Percentiles rank a stretch among this genome's conserved stretches.
phyloP scores from a whole-genome alignment of 1,139 yeast genomes.

The Suhomyces taliae region DNA sequence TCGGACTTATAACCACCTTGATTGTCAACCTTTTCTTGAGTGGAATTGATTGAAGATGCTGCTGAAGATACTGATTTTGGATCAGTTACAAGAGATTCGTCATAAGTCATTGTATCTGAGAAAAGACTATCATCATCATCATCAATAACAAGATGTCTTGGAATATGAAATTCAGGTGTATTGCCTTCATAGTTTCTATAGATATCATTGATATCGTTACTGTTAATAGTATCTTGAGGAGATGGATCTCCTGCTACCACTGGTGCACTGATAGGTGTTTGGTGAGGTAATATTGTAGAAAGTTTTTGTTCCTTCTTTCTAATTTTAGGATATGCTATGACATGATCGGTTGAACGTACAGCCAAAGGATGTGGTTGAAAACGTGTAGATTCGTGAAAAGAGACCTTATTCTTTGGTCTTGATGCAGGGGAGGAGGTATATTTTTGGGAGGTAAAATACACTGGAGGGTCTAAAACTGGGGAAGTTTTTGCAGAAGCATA shows the following conservation, averaged over 20 bases:
- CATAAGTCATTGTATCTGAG: conserved; percentile 13
- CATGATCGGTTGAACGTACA: conserved; percentile 1
- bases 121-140: conserved; percentile 26
- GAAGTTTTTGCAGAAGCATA: background rate
- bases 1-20: background rate
- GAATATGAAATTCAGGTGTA: conserved; percentile 8
- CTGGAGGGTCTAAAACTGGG: background rate
- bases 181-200: conserved; percentile 4
- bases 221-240: conserved; percentile 4
- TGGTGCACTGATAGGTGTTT: background rate
- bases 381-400: background rate
- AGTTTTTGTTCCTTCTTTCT: background rate
- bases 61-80: conserved; percentile 5
- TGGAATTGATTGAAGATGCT: conserved; percentile 1
- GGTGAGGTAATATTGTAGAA: background rate
- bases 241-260: conserved; percentile 1
- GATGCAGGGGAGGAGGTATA: background rate
- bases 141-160: conserved; percentile 15
- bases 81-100: conserved; percentile 1
- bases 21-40: background rate
- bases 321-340: conserved; percentile 4
- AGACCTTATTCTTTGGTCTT: background rate
- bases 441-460: background rate
- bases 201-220: conserved; percentile 6
- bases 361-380: conserved; percentile 1